Evolutionary conservation across 75 land plant genomes (phyloP), one percentile per base, ranked within the genome.

Genomic region (Pinus taeda): DNA sequence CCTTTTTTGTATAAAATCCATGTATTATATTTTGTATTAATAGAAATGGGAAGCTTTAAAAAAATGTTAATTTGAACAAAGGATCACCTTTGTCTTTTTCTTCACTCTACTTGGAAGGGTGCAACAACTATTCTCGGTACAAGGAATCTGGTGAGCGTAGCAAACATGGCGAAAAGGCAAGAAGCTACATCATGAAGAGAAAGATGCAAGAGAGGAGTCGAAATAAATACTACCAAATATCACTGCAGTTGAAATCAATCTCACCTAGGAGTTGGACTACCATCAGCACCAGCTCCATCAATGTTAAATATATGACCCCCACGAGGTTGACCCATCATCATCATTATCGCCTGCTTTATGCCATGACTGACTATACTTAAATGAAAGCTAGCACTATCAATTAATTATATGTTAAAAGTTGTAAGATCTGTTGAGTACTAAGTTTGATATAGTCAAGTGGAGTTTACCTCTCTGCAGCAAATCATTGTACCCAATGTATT

Each of bases 251-350:
- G 69, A 49, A 49, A 37, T 57, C 55, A 24, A 74, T 75, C 22
- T 60, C 80, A 92, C 99, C 99, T 80, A 6, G 99, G 98, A 81
- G 99, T 97, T 61, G 99, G 93, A 73, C 98, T 88, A 82, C 98
- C 98, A 85, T 97, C 98, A 59, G 99, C 93, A 79, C 99, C 99
- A 71, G 99, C 99, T 74, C 99, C 99, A 84, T 97, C 99, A 83
- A 97, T 92, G 82, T 97, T 97, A 77, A 97, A 97, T 61, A 97
- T 81, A 82, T 97, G 99, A 53, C 99, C 99, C 4, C 97, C 99
- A 17, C 95, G 84, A 79, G 87, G 89, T 69, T 97, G 99, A 60
- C 74, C 77, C 58, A 80, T 61, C 99, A 97, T 97, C 88, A 88
- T 83, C 71, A 89, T 94, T 70, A 97, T 97, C n/a, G 99, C 99